Conservation (phyloP, 495 filamentous ascomycete species). For the Penicillium roqueforti region DNA sequence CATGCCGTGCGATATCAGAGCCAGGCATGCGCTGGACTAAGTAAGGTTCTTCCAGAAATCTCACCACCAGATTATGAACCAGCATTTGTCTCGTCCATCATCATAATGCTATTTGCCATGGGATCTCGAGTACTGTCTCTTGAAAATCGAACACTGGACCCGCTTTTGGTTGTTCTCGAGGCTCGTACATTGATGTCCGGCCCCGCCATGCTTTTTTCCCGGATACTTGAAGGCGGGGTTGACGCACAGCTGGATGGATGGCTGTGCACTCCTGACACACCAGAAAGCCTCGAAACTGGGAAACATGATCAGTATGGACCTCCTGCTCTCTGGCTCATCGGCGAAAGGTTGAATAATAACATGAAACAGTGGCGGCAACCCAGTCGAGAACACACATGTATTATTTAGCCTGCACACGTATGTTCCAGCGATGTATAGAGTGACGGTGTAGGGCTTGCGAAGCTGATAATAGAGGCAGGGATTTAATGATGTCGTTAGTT, state of each 20-base stretch:
- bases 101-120: slow-evolving; percentile 37
- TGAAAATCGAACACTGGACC: slow-evolving; percentile 25
- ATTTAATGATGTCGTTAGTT: slow-evolving; percentile 24
- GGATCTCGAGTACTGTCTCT: slow-evolving; percentile 34
- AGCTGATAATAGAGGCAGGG: slow-evolving; percentile 6
- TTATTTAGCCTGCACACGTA: slow-evolving; percentile 23
- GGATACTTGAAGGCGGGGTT: slow-evolving; percentile 22
- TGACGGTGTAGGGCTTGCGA: not conserved
- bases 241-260: slow-evolving; percentile 27
- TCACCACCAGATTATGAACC: slow-evolving; percentile 27
- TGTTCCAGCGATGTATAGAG: not conserved
- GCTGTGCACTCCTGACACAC: slow-evolving; percentile 16
- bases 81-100: slow-evolving; percentile 39
- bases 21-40: slow-evolving; percentile 32
- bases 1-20: slow-evolving; percentile 35
- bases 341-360: not conserved
- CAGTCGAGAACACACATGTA: slow-evolving; percentile 4
- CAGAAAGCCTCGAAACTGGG: slow-evolving; percentile 20
- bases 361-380: not conserved
- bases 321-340: not conserved
- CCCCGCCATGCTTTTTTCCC: slow-evolving; percentile 32
- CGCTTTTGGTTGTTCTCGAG: slow-evolving; percentile 30
- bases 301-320: slow-evolving; percentile 12
- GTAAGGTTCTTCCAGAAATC: slow-evolving; percentile 26
- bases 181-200: slow-evolving; percentile 35